phyloP scores from a whole-genome alignment of 2,329 filamentous ascomycete species.

The Eutypa lata region DNA sequence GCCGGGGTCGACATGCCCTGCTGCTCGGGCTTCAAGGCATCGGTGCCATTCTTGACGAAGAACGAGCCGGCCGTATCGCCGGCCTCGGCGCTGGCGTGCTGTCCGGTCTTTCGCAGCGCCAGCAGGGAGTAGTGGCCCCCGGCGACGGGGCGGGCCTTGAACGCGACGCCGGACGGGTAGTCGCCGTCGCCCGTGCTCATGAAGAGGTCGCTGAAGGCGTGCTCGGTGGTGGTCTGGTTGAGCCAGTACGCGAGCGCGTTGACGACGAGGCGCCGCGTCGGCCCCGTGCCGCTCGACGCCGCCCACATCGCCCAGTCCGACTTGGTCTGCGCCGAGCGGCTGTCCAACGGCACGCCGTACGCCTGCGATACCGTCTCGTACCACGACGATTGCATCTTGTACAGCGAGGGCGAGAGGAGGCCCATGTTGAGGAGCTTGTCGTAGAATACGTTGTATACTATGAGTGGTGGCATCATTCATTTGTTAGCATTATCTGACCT shows the following conservation, averaged over 20 bases:
- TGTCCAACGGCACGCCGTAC: slow-evolving; percentile 69
- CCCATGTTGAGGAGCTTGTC: slow-evolving; percentile 34
- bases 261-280: slow-evolving; percentile 58
- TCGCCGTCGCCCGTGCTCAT: slow-evolving; percentile 60
- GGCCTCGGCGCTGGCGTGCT: slow-evolving; percentile 5
- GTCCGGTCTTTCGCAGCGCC: slow-evolving; percentile 40
- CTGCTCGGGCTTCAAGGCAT: too few species aligned
- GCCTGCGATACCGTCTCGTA: slow-evolving; percentile 57
- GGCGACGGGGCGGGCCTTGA: slow-evolving; percentile 69
- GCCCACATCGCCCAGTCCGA: slow-evolving; percentile 74
- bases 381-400: slow-evolving; percentile 30
- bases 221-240: slow-evolving; percentile 63
- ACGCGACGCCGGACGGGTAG: slow-evolving; percentile 47
- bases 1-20: too few species aligned
- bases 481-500: too few species aligned
- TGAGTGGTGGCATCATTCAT: not conserved
- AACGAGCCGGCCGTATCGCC: slow-evolving; percentile 19
- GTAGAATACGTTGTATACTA: slow-evolving; percentile 24
- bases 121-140: slow-evolving; percentile 70
- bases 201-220: slow-evolving; percentile 66
- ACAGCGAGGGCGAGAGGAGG: slow-evolving; percentile 20
- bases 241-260: slow-evolving; percentile 64
- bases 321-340: slow-evolving; percentile 68
- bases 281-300: slow-evolving; percentile 58
- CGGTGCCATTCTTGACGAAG: slow-evolving; percentile 17